A percentile compares a stretch with the other conserved stretches of the same genome.
Conservation (phyloP, 805 yeast genomes). For the Myxozyma geophila region DNA sequence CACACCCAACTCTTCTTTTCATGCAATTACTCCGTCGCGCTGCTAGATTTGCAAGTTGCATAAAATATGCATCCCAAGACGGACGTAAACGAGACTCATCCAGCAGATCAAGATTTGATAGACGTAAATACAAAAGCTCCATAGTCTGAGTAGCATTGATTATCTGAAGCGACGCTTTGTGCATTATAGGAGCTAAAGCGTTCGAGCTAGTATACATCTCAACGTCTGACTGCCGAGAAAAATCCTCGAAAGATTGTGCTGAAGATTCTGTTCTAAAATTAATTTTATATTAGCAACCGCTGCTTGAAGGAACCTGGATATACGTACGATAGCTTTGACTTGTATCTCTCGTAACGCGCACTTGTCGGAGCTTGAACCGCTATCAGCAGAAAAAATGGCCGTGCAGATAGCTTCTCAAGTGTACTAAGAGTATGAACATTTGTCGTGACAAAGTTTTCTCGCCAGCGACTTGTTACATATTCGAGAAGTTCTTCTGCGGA, state of each 20-base stretch:
- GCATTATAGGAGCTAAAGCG: slow-evolving; percentile 50
- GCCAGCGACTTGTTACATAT: slow-evolving; percentile 71
- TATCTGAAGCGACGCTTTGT: slow-evolving; percentile 61
- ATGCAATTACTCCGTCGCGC: slow-evolving; percentile 93
- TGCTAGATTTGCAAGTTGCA: slow-evolving; percentile 91
- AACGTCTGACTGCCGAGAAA: slow-evolving; percentile 46
- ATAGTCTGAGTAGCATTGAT: slow-evolving; percentile 54
- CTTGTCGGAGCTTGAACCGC: slow-evolving; percentile 73
- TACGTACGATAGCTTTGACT: slow-evolving; percentile 11
- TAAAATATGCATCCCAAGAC: slow-evolving; percentile 94
- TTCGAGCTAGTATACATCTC: slow-evolving; percentile 41
- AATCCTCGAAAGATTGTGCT: slow-evolving; percentile 44
- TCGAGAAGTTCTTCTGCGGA: slow-evolving; percentile 55
- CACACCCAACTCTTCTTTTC: slow-evolving; percentile 98
- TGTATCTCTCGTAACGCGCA: slow-evolving; percentile 48
- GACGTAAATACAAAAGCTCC: slow-evolving; percentile 47
- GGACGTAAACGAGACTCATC: slow-evolving; percentile 77
- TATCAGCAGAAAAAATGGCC: slow-evolving; percentile 85
- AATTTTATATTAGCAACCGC: background rate
- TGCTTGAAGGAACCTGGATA: background rate
- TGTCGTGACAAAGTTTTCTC: slow-evolving; percentile 60
- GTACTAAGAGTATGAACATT: slow-evolving; percentile 55
- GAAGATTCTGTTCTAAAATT: background rate
- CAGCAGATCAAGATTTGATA: slow-evolving; percentile 51
- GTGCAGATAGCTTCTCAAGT: slow-evolving; percentile 50